Conservation (phyloP, 2,329 filamentous ascomycete species). For the Neoarthrinium moseri region DNA sequence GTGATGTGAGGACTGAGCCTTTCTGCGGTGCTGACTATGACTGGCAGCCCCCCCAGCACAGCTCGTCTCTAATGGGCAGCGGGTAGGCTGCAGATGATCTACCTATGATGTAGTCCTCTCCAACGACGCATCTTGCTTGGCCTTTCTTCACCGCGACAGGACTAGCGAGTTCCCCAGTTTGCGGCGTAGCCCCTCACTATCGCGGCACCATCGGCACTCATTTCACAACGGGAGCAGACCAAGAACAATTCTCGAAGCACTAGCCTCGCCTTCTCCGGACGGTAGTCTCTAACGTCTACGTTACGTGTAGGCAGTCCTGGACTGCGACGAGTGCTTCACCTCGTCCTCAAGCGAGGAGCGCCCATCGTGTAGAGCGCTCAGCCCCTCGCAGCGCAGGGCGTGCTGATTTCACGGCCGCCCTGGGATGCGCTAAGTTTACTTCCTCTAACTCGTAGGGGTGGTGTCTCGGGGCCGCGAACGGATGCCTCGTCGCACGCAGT, state of each 20-base stretch:
- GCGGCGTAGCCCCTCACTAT: too few species aligned
- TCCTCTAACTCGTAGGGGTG: not conserved
- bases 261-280: not conserved
- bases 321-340: not conserved
- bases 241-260: too few species aligned
- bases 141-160: not conserved
- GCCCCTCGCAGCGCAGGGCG: not conserved
- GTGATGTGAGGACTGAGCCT: not conserved
- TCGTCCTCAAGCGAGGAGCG: not conserved
- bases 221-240: too few species aligned
- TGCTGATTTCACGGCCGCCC: not conserved
- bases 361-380: not conserved
- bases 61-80: too few species aligned
- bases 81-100: constrained; percentile 8
- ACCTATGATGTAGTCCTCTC: constrained; percentile 9
- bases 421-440: not conserved
- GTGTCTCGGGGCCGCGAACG: constrained; percentile 1
- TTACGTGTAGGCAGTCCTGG: not conserved
- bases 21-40: not conserved
- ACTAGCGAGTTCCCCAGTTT: too few species aligned
- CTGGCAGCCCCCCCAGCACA: too few species aligned
- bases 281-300: too few species aligned
- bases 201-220: too few species aligned
- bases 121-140: not conserved
- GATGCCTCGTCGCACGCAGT: constrained; percentile 1